Evolutionary conservation across 2,329 filamentous ascomycete genomes (phyloP), one percentile per base, ranked within the genome.

Genomic region (Sclerotiophoma versabilis): DNA sequence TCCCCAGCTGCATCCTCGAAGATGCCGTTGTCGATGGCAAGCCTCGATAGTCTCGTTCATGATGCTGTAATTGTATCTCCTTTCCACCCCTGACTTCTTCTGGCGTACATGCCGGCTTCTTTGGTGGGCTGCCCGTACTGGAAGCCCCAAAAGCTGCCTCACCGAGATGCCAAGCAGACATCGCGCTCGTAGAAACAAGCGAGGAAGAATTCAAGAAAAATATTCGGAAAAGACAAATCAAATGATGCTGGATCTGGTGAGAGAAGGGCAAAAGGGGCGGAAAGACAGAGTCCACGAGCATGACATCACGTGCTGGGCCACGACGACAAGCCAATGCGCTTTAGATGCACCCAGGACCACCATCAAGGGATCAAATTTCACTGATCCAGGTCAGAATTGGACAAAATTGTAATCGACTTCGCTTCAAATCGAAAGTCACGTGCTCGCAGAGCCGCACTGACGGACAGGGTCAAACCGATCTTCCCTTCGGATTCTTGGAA

Each of bases 401-500:
- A 8, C n/a, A n/a, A n/a, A n/a, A n/a, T n/a, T n/a, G n/a, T n/a
- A n/a, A n/a, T n/a, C n/a, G 3, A 4, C 12, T 22, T 15, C 7
- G 10, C 26, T 32, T n/a, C 17, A 23, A 37, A 25, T 25, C 2
- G 9, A 6, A 30, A 23, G 30, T 54, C 51, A 54, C 51, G 51
- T 42, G 51, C 3, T 5, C 8, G 33, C 38, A 49, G 41, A 54
- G 51, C 51, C 39, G 44, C 45, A 19, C 41, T 30, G 39, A 38
- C n/a, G 42, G 23, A 23, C 30, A 23, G 22, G 29, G 25, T 30
- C 9, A 27, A 17, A 34, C 11, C 41, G 46, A 49, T 49, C 51
- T 49, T 45, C 51, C 45, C 45, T 46, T 22, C 45, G 22, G 39
- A 44, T 54, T 64, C 58, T 66, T 69, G 64, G 65, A 56, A 58